These are phyloP conservation scores for Neonectria magnoliae DNA, from an alignment of 2,329 filamentous ascomycete species.

Conservation along the genomic window DNA sequence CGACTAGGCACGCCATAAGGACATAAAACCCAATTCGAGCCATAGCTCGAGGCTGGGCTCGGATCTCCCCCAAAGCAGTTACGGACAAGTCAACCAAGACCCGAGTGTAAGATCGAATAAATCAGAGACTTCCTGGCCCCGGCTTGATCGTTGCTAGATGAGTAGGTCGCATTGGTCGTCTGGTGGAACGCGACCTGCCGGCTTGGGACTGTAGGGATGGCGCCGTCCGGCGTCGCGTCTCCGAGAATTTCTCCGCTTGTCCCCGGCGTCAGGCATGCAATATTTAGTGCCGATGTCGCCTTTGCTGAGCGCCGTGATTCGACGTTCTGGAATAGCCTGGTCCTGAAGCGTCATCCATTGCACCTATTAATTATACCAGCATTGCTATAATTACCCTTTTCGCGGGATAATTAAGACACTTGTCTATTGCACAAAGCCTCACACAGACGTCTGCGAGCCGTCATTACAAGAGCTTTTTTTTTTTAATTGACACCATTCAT, in stretches of 20 bases:
- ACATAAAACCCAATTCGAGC: constrained; percentile 33
- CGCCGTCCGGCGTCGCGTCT: constrained; percentile 28
- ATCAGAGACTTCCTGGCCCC: constrained; percentile 1
- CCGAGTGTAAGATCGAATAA: not conserved
- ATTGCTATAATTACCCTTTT: constrained; percentile 3
- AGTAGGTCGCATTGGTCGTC: constrained; percentile 18
- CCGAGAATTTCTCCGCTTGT: constrained; percentile 47
- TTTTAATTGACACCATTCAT: constrained; percentile 13
- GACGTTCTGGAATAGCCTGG: constrained; percentile 32
- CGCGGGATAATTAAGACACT: not conserved
- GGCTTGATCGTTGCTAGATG: constrained; percentile 11
- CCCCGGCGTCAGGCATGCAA: constrained; percentile 32
- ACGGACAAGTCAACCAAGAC: constrained; percentile 2
- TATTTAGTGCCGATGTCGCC: constrained; percentile 44
- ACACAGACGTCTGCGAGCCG: constrained; percentile 1
- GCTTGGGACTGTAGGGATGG: constrained; percentile 28
- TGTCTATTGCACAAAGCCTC: constrained; percentile 8
- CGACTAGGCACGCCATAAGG: constrained; percentile 41
- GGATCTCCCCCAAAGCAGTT: constrained; percentile 12
- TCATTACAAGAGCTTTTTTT: constrained; percentile 1
- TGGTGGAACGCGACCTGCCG: constrained; percentile 16
- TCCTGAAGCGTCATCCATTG: constrained; percentile 8
- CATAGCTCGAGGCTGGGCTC: constrained; percentile 15
- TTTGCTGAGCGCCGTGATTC: constrained; percentile 40
- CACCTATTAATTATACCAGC: constrained; percentile 21